Evolutionary conservation across 768 basidiomycete genomes (phyloP).

Genomic region (Auricularia heimuer): DNA sequence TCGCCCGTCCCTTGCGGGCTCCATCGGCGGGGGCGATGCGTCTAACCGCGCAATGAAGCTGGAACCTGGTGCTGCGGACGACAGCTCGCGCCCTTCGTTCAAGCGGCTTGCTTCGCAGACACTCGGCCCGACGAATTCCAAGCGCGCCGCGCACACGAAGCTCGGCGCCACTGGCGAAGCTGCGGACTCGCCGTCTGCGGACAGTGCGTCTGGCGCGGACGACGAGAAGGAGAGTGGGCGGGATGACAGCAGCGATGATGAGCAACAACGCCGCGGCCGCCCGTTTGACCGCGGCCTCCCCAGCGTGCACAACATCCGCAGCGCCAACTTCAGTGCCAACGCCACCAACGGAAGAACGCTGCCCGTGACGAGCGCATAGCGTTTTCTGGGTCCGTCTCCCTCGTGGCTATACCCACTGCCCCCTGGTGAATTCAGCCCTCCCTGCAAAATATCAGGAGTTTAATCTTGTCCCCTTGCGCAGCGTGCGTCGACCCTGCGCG

Average conservation of each 20-base stretch:
- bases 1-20: background rate
- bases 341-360: background rate
- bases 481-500: no score
- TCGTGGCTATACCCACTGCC: no score
- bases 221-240: slow-evolving; percentile 14
- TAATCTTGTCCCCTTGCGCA: no score
- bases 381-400: background rate
- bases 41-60: background rate
- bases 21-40: background rate
- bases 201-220: slow-evolving; percentile 17
- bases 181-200: background rate
- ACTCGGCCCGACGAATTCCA: slow-evolving; percentile 48
- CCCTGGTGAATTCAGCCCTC: no score
- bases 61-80: background rate
- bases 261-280: background rate
- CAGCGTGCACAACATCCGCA: background rate
- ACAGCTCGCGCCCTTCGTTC: slow-evolving; percentile 43
- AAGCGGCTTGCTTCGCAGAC: slow-evolving; percentile 69
- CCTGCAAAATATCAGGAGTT: no score
- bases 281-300: background rate
- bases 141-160: slow-evolving; percentile 38
- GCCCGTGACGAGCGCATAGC: background rate
- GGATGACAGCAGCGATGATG: slow-evolving; percentile 7
- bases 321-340: background rate
- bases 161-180: slow-evolving; percentile 15